Conservation (phyloP, 75 land plant species). For the Pinus tabuliformis region DNA sequence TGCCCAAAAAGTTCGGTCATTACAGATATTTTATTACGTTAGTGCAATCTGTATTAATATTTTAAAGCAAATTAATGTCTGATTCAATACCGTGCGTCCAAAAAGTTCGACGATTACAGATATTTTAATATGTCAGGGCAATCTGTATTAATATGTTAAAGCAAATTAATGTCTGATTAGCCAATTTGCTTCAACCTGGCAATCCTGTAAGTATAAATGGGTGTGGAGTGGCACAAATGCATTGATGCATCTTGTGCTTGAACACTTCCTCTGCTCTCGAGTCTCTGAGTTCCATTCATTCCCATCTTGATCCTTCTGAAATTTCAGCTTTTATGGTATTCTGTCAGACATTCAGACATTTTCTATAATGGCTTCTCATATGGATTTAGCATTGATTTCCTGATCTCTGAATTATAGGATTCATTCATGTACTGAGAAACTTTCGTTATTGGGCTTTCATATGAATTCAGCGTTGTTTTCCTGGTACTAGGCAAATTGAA, state of each 20-base stretch:
- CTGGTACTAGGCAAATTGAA: neutral
- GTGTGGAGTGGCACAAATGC: neutral
- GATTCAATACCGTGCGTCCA: neutral
- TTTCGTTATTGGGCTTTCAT: neutral
- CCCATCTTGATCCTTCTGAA: neutral
- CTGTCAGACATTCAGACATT: neutral
- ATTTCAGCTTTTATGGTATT: neutral
- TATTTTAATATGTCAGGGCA: neutral
- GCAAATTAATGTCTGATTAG: neutral
- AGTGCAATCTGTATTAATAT: neutral
- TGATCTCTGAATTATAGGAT: neutral
- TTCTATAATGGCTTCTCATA: neutral
- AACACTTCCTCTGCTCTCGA: neutral
- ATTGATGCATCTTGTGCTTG: neutral
- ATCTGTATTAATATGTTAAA: neutral
- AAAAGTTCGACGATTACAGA: neutral
- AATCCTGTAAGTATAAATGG: slow-evolving; percentile 1
- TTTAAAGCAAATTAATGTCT: neutral
- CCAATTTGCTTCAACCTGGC: neutral
- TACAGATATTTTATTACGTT: neutral
- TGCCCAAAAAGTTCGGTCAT: neutral
- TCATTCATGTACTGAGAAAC: neutral
- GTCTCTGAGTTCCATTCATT: neutral
- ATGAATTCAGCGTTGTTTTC: neutral
- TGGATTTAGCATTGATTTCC: neutral